A percentile compares a stretch with the other conserved stretches of the same genome.
Conservation (phyloP, 495 filamentous ascomycete species). For the Penicillium coffeae region DNA sequence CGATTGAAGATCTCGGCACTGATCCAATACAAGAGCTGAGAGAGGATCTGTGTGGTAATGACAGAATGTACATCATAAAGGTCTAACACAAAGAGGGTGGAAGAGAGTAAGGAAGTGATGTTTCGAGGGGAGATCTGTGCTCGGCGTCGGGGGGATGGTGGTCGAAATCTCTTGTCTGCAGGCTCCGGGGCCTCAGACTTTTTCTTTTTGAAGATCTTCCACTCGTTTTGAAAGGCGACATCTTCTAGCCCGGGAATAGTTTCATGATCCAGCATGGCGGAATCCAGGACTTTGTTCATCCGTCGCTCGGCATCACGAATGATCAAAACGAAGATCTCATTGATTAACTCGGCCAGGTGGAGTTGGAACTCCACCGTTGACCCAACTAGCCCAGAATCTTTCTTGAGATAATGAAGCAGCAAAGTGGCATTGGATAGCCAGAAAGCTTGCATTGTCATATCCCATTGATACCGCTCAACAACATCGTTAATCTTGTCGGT, state of each 20-base stretch:
- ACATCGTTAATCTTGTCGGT: constrained; percentile 97
- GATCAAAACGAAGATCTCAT: constrained; percentile 98
- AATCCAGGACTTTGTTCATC: constrained; percentile 92
- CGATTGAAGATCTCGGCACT: constrained; percentile 97
- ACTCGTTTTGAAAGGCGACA: constrained; percentile 94
- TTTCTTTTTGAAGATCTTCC: constrained; percentile 93
- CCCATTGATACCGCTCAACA: constrained; percentile 92
- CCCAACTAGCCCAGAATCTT: constrained; percentile 76
- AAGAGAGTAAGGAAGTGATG: constrained; percentile 94
- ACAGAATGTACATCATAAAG: constrained; percentile 98
- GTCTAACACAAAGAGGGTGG: constrained; percentile 94
- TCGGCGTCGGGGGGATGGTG: constrained; percentile 90
- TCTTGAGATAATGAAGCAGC: constrained; percentile 93
- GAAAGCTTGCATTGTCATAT: constrained; percentile 98
- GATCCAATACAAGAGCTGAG: constrained; percentile 95
- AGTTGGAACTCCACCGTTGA: constrained; percentile 87
- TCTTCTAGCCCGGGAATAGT: constrained; percentile 97
- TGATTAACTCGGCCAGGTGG: constrained; percentile 90
- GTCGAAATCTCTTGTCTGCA: constrained; percentile 85
- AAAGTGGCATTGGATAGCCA: constrained; percentile 98
- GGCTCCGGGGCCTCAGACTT: constrained; percentile 79
- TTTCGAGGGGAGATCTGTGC: constrained; percentile 91
- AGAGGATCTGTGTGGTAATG: constrained; percentile 85
- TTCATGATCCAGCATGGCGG: constrained; percentile 94
- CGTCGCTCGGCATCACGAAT: constrained; percentile 95